Conservation (phyloP, 2,329 filamentous ascomycete genomes). For the Scytalidium sp. region DNA sequence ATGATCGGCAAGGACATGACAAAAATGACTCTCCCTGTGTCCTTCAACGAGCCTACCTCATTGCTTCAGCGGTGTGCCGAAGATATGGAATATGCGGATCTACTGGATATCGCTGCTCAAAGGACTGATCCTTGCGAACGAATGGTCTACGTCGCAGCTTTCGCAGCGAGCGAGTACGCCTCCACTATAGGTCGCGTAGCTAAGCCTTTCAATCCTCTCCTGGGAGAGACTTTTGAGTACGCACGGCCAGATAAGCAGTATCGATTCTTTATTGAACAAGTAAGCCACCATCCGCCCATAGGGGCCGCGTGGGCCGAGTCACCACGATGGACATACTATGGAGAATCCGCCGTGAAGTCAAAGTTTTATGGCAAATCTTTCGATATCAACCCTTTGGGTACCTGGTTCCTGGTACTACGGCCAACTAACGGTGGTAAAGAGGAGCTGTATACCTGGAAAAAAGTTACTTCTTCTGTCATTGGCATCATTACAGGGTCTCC, state of each 20-base stretch:
- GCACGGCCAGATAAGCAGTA: slow-evolving; percentile 94
- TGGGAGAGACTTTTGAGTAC: slow-evolving; percentile 97
- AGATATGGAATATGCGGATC: slow-evolving; percentile 96
- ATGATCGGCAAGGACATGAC: slow-evolving; percentile 99
- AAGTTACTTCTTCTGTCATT: slow-evolving; percentile 95
- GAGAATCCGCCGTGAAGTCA: slow-evolving; percentile 90
- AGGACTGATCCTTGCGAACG: slow-evolving; percentile 85
- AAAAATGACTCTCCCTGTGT: slow-evolving; percentile 97
- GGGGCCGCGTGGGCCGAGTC: slow-evolving; percentile 92
- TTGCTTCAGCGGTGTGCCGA: slow-evolving; percentile 91
- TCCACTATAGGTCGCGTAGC: slow-evolving; percentile 95
- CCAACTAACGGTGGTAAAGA: slow-evolving; percentile 71
- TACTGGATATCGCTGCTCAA: slow-evolving; percentile 85
- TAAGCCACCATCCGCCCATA: slow-evolving; percentile 94
- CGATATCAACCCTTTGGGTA: slow-evolving; percentile 92
- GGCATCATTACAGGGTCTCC: slow-evolving; percentile 97
- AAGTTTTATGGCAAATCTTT: slow-evolving; percentile 98
- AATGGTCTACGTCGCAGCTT: slow-evolving; percentile 90
- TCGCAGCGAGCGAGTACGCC: slow-evolving; percentile 94
- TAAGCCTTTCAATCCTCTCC: slow-evolving; percentile 94
- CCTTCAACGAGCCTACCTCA: slow-evolving; percentile 97
- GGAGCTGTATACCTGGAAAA: slow-evolving; percentile 98
- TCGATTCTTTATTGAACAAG: slow-evolving; percentile 97
- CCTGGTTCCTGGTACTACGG: slow-evolving; percentile 89
- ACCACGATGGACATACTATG: slow-evolving; percentile 94